phyloP scores from a whole-genome alignment of 2,329 filamentous ascomycete species.

The Daldinia eschscholtzii region DNA sequence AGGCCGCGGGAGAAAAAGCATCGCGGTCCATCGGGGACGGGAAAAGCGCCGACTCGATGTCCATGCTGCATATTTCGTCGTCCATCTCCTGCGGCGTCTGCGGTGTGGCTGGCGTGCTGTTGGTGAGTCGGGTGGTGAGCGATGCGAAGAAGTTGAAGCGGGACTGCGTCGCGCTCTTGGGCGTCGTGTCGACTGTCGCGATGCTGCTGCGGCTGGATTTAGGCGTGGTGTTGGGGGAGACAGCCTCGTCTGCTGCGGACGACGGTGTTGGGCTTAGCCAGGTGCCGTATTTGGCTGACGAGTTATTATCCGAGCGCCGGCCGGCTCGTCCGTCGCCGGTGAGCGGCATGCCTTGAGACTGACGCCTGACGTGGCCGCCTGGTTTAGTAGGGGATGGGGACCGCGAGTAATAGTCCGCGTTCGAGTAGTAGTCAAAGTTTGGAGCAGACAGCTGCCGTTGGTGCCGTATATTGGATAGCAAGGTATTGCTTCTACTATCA shows the following conservation, averaged over 20 bases:
- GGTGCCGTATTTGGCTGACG: slow-evolving; percentile 50
- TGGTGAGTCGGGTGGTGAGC: slow-evolving; percentile 56
- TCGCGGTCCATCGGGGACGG: slow-evolving; percentile 60
- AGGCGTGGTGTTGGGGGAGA: slow-evolving; percentile 52
- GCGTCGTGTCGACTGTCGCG: slow-evolving; percentile 50
- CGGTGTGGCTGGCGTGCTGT: slow-evolving; percentile 20
- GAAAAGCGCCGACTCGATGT: slow-evolving; percentile 68
- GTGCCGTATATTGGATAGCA: slow-evolving; percentile 43
- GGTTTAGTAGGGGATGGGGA: slow-evolving; percentile 37
- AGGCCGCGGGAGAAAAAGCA: slow-evolving; percentile 69
- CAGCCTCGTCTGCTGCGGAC: slow-evolving; percentile 46
- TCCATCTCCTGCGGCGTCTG: slow-evolving; percentile 50
- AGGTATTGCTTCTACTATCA: slow-evolving; percentile 19
- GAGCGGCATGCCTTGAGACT: slow-evolving; percentile 56
- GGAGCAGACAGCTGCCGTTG: slow-evolving; percentile 50
- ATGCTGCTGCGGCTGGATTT: slow-evolving; percentile 47
- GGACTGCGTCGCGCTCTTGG: slow-evolving; percentile 55
- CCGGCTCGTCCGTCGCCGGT: slow-evolving; percentile 57
- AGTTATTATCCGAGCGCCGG: slow-evolving; percentile 48
- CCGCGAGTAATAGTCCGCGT: slow-evolving; percentile 22
- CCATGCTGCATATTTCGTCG: slow-evolving; percentile 68
- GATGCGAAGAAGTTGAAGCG: slow-evolving; percentile 63
- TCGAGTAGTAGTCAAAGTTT: slow-evolving; percentile 23
- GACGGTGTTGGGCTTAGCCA: slow-evolving; percentile 53
- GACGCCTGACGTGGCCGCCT: slow-evolving; percentile 39